Evolutionary conservation across 2,329 filamentous ascomycete species (phyloP).

Genomic region (Sclerotinia trifoliorum): DNA sequence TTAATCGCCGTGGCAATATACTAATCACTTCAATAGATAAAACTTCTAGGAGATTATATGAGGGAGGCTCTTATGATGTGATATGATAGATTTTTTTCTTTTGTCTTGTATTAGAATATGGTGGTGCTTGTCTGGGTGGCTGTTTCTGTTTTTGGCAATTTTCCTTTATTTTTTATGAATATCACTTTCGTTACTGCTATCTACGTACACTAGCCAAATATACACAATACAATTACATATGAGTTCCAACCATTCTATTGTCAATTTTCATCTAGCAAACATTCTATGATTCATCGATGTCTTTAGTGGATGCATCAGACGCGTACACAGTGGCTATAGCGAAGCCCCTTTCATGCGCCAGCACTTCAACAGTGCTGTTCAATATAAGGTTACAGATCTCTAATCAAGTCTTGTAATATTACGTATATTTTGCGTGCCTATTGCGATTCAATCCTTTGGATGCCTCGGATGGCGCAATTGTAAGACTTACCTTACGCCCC

Average conservation of each 20-base stretch:
- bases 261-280: not conserved
- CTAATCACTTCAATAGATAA: constrained; percentile 15
- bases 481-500: not conserved
- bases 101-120: constrained; percentile 6
- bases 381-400: not conserved
- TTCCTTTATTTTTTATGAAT: not conserved
- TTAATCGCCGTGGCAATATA: too few relatives aligned
- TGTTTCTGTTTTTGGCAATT: not conserved
- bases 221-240: not conserved
- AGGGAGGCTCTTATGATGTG: constrained; percentile 20
- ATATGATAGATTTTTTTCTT: not conserved
- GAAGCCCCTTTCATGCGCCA: not conserved
- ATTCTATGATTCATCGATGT: not conserved
- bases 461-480: not conserved
- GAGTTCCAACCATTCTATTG: not conserved
- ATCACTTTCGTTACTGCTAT: not conserved
- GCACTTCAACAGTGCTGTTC: not conserved
- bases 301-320: not conserved
- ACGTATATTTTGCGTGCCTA: too few relatives aligned
- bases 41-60: constrained; percentile 19
- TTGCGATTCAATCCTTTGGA: too few relatives aligned
- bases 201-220: not conserved
- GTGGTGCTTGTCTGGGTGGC: constrained; percentile 2
- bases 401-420: not conserved
- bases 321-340: too few relatives aligned